A percentile compares a stretch with the other conserved stretches of the same genome.
Evolutionary conservation across 1,139 yeast species (phyloP).

Genomic region (Starmera stellimalicola): DNA sequence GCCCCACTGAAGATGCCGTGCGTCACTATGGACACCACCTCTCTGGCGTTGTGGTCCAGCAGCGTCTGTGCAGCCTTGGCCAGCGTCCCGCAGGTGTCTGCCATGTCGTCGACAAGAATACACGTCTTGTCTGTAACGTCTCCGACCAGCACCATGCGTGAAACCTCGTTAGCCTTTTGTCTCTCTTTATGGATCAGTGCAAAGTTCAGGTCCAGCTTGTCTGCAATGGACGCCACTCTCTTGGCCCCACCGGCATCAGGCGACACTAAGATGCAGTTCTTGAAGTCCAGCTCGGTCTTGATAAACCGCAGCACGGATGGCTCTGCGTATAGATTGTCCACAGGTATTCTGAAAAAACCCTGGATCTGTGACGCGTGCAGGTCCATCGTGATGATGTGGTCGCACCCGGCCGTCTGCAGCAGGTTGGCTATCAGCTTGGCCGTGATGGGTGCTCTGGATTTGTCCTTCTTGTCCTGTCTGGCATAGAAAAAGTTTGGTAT

Average conservation of each 20-base stretch:
- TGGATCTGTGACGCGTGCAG: slow-evolving; percentile 80
- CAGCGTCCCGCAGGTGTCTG: slow-evolving; percentile 76
- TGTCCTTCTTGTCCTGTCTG: slow-evolving; percentile 76
- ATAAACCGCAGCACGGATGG: slow-evolving; percentile 67
- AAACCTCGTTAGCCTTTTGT: slow-evolving; percentile 70
- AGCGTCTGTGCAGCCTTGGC: slow-evolving; percentile 57
- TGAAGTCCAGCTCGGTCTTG: slow-evolving; percentile 37
- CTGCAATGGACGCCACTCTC: slow-evolving; percentile 74
- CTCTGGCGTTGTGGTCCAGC: slow-evolving; percentile 59
- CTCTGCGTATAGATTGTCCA: slow-evolving; percentile 74
- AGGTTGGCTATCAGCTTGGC: slow-evolving; percentile 72
- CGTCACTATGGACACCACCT: slow-evolving; percentile 69
- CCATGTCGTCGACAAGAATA: slow-evolving; percentile 73
- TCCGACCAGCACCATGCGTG: slow-evolving; percentile 73
- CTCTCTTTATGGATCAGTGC: slow-evolving; percentile 79
- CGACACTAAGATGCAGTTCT: slow-evolving; percentile 67
- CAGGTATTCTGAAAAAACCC: slow-evolving; percentile 76
- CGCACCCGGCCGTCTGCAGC: slow-evolving; percentile 71
- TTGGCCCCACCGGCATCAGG: slow-evolving; percentile 89
- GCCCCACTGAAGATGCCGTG: slow-evolving; percentile 72
- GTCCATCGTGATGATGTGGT: slow-evolving; percentile 78
- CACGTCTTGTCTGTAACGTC: slow-evolving; percentile 66
- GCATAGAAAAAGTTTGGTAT: slow-evolving; percentile 79
- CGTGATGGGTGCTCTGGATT: slow-evolving; percentile 73
- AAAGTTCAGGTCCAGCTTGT: slow-evolving; percentile 63